Evolutionary conservation across 2,329 filamentous ascomycete genomes (phyloP).

Genomic region (Talaromyces sp.): DNA sequence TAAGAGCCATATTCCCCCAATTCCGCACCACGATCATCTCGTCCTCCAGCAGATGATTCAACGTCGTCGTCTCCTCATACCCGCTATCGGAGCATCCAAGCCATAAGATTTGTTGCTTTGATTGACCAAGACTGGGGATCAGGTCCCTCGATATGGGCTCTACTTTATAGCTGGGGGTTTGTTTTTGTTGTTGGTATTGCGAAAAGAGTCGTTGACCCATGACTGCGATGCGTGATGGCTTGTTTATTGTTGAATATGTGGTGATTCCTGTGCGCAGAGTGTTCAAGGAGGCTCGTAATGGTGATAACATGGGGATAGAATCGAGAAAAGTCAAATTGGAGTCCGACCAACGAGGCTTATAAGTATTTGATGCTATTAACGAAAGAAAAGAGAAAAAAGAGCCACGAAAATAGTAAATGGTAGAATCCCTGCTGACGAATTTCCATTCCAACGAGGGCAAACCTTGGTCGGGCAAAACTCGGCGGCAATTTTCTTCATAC

Average conservation of each 20-base stretch:
- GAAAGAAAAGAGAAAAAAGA: background rate
- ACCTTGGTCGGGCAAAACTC: background rate
- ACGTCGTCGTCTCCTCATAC: constrained; percentile 19
- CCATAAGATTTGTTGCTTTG: constrained; percentile 18
- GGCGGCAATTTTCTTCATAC: background rate
- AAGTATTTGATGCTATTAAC: background rate
- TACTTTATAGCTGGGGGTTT: constrained; percentile 6
- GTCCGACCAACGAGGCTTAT: background rate
- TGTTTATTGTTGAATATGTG: background rate
- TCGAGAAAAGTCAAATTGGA: background rate
- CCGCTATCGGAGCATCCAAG: constrained; percentile 18
- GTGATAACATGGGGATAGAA: constrained; percentile 1
- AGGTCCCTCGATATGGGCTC: constrained; percentile 7
- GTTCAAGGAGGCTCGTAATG: background rate
- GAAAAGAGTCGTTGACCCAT: constrained; percentile 18
- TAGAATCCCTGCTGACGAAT: background rate
- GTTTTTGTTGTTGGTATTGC: background rate
- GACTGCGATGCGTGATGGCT: background rate
- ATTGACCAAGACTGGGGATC: constrained; percentile 11
- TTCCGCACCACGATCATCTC: constrained; percentile 19
- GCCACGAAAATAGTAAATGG: background rate
- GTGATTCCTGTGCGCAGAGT: background rate
- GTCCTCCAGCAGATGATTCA: constrained; percentile 10
- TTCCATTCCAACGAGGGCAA: background rate
- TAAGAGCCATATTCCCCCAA: constrained; percentile 15